Percentiles rank a stretch among this genome's conserved stretches.
These are phyloP conservation scores for Starmerella apicola DNA, from an alignment of 805 yeast genomes.

Conservation along the genomic window DNA sequence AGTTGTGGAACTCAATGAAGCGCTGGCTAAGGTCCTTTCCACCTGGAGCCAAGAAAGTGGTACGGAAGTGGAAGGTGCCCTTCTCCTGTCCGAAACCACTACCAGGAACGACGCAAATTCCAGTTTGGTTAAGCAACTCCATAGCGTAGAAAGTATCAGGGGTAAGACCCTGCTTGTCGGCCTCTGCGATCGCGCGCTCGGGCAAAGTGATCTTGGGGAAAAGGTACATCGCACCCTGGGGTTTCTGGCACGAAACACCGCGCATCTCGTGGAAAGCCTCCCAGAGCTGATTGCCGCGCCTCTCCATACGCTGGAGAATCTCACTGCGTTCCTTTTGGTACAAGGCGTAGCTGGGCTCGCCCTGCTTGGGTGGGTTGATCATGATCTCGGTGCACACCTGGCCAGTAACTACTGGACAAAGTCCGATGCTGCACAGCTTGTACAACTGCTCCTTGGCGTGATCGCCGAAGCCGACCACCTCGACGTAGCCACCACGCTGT, in stretches of 20 bases:
- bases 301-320: conserved; percentile 49
- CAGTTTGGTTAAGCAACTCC: conserved; percentile 71
- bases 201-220: conserved; percentile 70
- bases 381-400: conserved; percentile 87
- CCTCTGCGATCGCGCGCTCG: conserved; percentile 47
- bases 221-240: conserved; percentile 96
- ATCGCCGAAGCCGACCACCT: conserved; percentile 63
- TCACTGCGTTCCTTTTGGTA: conserved; percentile 50
- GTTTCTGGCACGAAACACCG: conserved; percentile 74
- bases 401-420: conserved; percentile 91
- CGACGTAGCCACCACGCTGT: conserved; percentile 99
- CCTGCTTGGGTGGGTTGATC: conserved; percentile 78
- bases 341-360: conserved; percentile 59
- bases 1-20: conserved; percentile 69
- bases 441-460: conserved; percentile 60
- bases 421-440: conserved; percentile 79
- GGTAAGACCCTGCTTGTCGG: conserved; percentile 40
- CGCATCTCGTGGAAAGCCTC: conserved; percentile 64
- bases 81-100: conserved; percentile 90
- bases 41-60: conserved; percentile 85
- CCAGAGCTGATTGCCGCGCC: conserved; percentile 53
- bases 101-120: conserved; percentile 96
- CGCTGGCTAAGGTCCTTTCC: conserved; percentile 76
- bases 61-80: conserved; percentile 85
- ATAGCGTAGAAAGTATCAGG: conserved; percentile 87